Conservation (phyloP, 1,284 basidiomycete species). For the Phylloboletellus chloephorus region DNA sequence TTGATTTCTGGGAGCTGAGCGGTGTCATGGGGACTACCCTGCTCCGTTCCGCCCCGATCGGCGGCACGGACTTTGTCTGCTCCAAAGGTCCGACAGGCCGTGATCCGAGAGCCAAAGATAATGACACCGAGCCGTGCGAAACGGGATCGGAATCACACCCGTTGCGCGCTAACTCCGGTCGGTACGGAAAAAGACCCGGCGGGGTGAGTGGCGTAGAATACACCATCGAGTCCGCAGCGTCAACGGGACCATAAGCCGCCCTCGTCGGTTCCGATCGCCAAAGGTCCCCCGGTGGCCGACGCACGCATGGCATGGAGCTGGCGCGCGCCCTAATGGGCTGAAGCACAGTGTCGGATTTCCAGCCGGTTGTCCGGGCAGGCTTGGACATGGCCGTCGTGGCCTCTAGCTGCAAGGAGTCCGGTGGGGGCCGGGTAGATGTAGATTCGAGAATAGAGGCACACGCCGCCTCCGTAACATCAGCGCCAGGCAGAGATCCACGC, state of each 20-base stretch:
- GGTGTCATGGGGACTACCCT: conserved; percentile 19
- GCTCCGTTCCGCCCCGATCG: conserved; percentile 31
- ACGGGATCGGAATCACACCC: conserved; percentile 5
- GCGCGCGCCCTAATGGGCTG: conserved; percentile 19
- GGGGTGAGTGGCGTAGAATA: conserved; percentile 9
- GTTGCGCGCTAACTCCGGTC: conserved; percentile 7
- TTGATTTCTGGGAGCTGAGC: conserved; percentile 6
- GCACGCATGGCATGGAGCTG: conserved; percentile 13
- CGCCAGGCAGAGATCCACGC: conserved; percentile 7
- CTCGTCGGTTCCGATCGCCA: conserved; percentile 17
- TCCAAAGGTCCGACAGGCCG: conserved; percentile 24
- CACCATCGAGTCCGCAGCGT: not conserved
- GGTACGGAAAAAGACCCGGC: conserved; percentile 19
- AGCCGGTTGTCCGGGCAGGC: conserved; percentile 3
- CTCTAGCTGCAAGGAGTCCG: conserved; percentile 2
- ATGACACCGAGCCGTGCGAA: conserved; percentile 16
- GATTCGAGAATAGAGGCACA: conserved; percentile 7
- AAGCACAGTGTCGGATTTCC: conserved; percentile 19
- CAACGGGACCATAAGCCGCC: conserved; percentile 3
- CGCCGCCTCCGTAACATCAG: conserved; percentile 5
- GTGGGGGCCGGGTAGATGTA: conserved; percentile 11
- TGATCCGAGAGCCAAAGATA: conserved; percentile 26
- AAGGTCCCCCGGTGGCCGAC: conserved; percentile 16
- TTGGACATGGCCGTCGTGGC: conserved; percentile 8
- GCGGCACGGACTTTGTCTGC: conserved; percentile 19